phyloP scores from a whole-genome alignment of 1,284 basidiomycete species.

The Rhizoctonia solani region DNA sequence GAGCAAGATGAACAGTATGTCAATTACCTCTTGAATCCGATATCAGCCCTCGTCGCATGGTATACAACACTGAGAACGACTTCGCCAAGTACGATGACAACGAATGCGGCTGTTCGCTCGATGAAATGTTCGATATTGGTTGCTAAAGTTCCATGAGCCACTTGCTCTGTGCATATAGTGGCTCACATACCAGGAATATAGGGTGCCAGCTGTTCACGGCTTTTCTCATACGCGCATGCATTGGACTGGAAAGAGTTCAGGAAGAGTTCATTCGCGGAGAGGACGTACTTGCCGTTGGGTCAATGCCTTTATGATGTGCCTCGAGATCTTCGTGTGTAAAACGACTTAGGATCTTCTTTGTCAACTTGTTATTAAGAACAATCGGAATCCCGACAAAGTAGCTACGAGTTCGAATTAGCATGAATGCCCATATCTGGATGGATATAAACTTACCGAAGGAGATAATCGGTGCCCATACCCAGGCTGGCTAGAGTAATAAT shows the following conservation, averaged over 20 bases:
- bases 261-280: not conserved
- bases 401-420: not conserved
- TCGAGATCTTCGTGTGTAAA: constrained; percentile 3
- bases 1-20: not conserved
- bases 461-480: constrained; percentile 42
- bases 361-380: constrained; percentile 8
- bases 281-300: constrained; percentile 6
- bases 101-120: constrained; percentile 48
- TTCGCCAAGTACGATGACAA: constrained; percentile 47
- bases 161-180: not conserved
- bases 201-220: constrained; percentile 12
- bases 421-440: too few relatives aligned
- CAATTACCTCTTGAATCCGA: constrained; percentile 40
- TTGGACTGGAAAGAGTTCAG: not conserved
- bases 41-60: constrained; percentile 33
- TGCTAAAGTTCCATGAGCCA: constrained; percentile 39
- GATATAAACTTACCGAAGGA: constrained; percentile 26
- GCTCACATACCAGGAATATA: constrained; percentile 42
- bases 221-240: constrained; percentile 20
- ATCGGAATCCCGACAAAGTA: constrained; percentile 7
- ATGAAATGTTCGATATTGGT: constrained; percentile 51
- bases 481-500: constrained; percentile 42
- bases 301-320: constrained; percentile 1
- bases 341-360: not conserved
- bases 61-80: constrained; percentile 43